Evolutionary conservation across 495 filamentous ascomycete genomes (phyloP), one percentile per base, ranked within the genome.

Genomic region (Pyrenopolyporus hunteri): DNA sequence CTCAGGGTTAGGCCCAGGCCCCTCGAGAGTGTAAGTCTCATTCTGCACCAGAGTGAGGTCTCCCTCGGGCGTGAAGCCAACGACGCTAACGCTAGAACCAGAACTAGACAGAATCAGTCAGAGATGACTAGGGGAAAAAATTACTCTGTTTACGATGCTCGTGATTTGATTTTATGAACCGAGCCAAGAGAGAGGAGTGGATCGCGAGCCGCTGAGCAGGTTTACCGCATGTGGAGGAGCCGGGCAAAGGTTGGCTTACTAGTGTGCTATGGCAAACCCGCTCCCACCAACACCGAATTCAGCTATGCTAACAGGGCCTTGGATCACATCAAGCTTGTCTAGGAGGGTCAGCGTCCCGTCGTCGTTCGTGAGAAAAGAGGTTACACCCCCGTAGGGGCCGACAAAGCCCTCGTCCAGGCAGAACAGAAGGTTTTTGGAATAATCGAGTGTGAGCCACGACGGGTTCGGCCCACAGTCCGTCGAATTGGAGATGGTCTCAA

Each of bases 371-470:
- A 71, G 71, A 51, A 78, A 80, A 16, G 75, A 70, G 20, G 72
- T 66, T 28, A 85, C 69, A n/a, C 71, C 61, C 22, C 80, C 81
- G 35, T 74, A 74, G 11, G 68, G 63, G 26, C 54, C 49, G 26
- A 22, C 47, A 54, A 77, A 70, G 22, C 71, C 77, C 71, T 89
- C 87, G 48, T 88, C 81, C 25, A 84, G 69, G 73, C 85, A 87
- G 74, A 87, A 89, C 17, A 89, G 64, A 7, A 79, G 73, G 7
- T 70, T 64, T 32, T 78, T 73, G 37, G 68, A 60, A 10, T 73
- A 37, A 69, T 76, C 84, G 28, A 83, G 74, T 6, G 78, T 78
- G 40, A 88, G 67, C 83, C 84, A 88, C 39, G 83, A 82, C n/a
- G 85, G 81, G 62, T 82, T 80, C 14, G 64, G 59, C 10, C 76